phyloP scores from a whole-genome alignment of 208 protist species.

The Strigomonas culicis region DNA sequence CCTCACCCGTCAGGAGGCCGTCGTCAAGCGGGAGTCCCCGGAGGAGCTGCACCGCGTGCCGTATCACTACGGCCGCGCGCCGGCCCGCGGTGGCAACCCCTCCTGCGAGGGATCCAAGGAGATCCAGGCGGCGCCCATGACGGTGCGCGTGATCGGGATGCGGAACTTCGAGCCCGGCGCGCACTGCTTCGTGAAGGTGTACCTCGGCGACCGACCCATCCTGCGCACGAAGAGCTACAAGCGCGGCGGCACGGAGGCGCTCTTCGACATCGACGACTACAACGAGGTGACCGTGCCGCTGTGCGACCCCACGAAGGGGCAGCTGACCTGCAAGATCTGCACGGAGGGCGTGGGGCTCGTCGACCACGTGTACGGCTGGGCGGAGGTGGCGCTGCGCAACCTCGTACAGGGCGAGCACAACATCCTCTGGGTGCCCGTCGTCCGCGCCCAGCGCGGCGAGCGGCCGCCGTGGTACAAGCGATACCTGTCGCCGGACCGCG shows the following conservation, averaged over 20 bases:
- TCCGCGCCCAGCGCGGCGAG: constrained; percentile 10
- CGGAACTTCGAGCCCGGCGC: constrained; percentile 29
- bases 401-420: constrained; percentile 66
- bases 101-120: not conserved
- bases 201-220: constrained; percentile 43
- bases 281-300: constrained; percentile 60
- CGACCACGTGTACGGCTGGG: constrained; percentile 39
- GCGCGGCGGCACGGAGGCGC: constrained; percentile 16
- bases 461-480: too few species aligned
- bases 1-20: constrained; percentile 20
- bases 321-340: constrained; percentile 51
- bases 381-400: constrained; percentile 46
- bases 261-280: constrained; percentile 54
- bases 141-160: constrained; percentile 60
- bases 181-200: constrained; percentile 69
- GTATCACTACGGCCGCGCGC: not conserved
- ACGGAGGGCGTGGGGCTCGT: too few species aligned
- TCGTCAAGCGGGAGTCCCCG: constrained; percentile 41
- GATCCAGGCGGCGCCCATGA: constrained; percentile 58
- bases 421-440: constrained; percentile 62
- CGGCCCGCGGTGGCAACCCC: not conserved
- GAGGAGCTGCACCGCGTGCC: constrained; percentile 54
- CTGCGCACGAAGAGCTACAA: constrained; percentile 50
- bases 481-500: not conserved
- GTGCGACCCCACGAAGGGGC: constrained; percentile 31